phyloP scores from a whole-genome alignment of 2,329 filamentous ascomycete species.

The Alternaria sp. region DNA sequence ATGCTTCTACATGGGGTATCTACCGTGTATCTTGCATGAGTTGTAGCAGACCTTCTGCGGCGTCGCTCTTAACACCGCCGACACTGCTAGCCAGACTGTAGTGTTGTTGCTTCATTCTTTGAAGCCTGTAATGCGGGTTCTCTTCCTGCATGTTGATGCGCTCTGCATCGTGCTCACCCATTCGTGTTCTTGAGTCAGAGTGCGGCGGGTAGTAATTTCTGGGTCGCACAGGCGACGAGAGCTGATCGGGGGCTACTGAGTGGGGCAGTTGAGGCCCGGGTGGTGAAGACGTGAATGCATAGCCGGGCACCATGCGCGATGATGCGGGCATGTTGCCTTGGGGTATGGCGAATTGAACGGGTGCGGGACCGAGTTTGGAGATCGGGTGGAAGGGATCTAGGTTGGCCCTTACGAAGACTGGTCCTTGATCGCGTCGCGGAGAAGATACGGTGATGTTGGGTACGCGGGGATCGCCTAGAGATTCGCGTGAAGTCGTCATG shows the following conservation, averaged over 20 bases:
- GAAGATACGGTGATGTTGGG: constrained; percentile 43
- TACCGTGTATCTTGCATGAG: constrained; percentile 47
- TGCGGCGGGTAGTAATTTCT: constrained; percentile 19
- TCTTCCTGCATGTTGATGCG: constrained; percentile 21
- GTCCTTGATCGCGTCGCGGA: constrained; percentile 25
- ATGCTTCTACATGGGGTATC: neutral
- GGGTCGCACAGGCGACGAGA: constrained; percentile 26
- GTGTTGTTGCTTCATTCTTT: constrained; percentile 36
- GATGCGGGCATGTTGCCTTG: constrained; percentile 41
- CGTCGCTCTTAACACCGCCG: constrained; percentile 57
- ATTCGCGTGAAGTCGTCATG: constrained; percentile 24
- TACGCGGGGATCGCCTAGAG: constrained; percentile 17
- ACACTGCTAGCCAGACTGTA: constrained; percentile 46
- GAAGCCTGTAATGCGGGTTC: constrained; percentile 28
- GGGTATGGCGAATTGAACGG: constrained; percentile 45
- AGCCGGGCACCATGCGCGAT: constrained; percentile 44
- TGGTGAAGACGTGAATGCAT: constrained; percentile 41
- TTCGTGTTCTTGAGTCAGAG: constrained; percentile 17
- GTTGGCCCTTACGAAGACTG: constrained; percentile 38
- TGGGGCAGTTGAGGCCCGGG: constrained; percentile 19
- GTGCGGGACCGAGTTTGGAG: constrained; percentile 44
- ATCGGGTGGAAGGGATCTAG: constrained; percentile 42
- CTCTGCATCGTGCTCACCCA: constrained; percentile 21
- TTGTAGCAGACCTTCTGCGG: constrained; percentile 61
- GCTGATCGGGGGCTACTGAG: constrained; percentile 26